These are phyloP conservation scores for Tricholoma terreum DNA, from an alignment of 768 basidiomycete species.

Conservation along the genomic window DNA sequence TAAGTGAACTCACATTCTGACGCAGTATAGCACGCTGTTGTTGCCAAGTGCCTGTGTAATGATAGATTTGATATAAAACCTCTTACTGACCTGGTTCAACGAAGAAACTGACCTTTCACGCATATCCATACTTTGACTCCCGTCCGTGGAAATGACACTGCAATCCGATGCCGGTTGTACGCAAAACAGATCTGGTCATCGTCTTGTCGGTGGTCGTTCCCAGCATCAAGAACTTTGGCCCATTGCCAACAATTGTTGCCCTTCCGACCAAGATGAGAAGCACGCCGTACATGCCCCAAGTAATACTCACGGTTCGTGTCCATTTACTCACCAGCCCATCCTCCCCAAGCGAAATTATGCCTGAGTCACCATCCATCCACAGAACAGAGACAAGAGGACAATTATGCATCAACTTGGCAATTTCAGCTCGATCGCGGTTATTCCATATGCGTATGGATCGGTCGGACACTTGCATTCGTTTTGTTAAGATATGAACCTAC, in stretches of 20 bases:
- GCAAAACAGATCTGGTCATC: constrained; percentile 50
- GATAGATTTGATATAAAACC: constrained; percentile 3
- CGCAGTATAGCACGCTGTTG: constrained; percentile 61
- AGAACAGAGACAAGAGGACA: constrained; percentile 44
- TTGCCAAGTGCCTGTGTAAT: constrained; percentile 54
- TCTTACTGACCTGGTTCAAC: not conserved
- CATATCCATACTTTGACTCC: constrained; percentile 68
- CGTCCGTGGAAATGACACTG: constrained; percentile 54
- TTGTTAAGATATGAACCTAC: not conserved
- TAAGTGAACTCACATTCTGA: constrained; percentile 61
- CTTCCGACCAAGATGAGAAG: constrained; percentile 20
- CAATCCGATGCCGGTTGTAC: constrained; percentile 54
- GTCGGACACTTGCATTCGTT: constrained; percentile 44
- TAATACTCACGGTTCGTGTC: constrained; percentile 48
- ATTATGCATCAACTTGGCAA: constrained; percentile 55
- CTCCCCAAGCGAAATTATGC: constrained; percentile 52
- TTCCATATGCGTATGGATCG: constrained; percentile 64
- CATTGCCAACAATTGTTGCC: constrained; percentile 53
- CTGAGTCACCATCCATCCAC: constrained; percentile 60
- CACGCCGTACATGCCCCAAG: not conserved
- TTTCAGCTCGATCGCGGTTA: constrained; percentile 43
- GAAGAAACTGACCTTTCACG: constrained; percentile 43
- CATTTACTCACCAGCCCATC: constrained; percentile 61
- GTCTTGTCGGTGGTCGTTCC: constrained; percentile 31
- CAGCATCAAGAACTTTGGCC: constrained; percentile 52